Conservation (phyloP, 805 yeast genomes). For the Candida insectalens region DNA sequence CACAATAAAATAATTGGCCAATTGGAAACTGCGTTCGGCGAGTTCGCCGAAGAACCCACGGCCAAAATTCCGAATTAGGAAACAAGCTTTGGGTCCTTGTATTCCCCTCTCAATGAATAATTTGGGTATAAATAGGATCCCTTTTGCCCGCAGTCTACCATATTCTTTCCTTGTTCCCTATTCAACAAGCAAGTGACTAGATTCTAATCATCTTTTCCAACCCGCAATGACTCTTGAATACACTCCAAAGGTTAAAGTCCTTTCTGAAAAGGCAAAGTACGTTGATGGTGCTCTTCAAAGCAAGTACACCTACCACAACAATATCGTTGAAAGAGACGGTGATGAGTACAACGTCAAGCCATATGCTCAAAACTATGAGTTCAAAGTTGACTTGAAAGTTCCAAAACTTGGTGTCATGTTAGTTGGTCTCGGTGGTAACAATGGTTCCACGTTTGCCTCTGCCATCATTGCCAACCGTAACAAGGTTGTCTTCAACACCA, state of each 20-base stretch:
- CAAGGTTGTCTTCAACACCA: slow-evolving; percentile 68
- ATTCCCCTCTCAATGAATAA: too few relatives aligned
- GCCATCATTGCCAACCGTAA: slow-evolving; percentile 80
- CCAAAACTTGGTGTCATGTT: slow-evolving; percentile 85
- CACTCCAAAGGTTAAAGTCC: slow-evolving; percentile 39
- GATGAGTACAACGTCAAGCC: slow-evolving; percentile 57
- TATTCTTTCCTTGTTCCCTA: neutral
- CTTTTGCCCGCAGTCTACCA: neutral
- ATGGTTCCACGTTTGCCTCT: slow-evolving; percentile 85
- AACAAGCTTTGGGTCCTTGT: neutral
- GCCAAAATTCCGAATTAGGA: too few relatives aligned
- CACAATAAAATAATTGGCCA: too few relatives aligned
- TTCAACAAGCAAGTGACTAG: neutral
- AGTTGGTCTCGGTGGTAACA: slow-evolving; percentile 95
- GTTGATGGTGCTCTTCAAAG: slow-evolving; percentile 45
- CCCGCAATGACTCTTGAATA: slow-evolving; percentile 24
- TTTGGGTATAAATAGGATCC: neutral
- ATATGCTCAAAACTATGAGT: slow-evolving; percentile 62
- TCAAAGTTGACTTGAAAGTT: slow-evolving; percentile 70
- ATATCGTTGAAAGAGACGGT: slow-evolving; percentile 47
- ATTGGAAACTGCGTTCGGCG: too few relatives aligned
- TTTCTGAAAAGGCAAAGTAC: slow-evolving; percentile 42
- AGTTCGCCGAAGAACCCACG: too few relatives aligned
- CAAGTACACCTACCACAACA: slow-evolving; percentile 64
- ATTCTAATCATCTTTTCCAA: too few relatives aligned